Percentiles rank a stretch among this genome's conserved stretches.
Evolutionary conservation across 2,329 filamentous ascomycete genomes (phyloP).

Genomic region (Cercospora citrullina): DNA sequence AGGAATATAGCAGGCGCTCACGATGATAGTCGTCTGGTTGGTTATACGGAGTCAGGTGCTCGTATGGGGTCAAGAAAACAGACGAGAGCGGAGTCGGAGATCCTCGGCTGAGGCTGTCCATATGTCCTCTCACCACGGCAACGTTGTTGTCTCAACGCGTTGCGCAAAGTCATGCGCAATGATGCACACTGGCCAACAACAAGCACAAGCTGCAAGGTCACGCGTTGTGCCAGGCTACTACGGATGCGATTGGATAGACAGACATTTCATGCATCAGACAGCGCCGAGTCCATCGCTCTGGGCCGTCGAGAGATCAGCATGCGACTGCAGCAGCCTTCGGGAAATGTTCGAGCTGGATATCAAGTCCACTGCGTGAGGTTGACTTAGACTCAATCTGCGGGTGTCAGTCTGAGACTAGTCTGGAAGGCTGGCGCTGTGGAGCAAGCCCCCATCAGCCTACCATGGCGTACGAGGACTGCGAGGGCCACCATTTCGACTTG

Average conservation of each 20-base stretch:
- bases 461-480: neutral
- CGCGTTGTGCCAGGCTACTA: neutral
- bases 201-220: neutral
- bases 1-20: neutral
- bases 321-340: too few relatives aligned
- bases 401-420: slow-evolving; percentile 5
- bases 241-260: neutral
- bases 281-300: neutral
- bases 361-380: neutral
- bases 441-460: neutral
- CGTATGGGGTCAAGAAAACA: neutral
- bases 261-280: neutral
- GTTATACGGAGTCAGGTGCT: neutral
- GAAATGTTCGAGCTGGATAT: neutral
- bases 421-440: too few relatives aligned
- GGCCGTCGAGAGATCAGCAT: neutral
- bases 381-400: neutral
- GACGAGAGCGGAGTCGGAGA: neutral
- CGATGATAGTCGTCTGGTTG: neutral
- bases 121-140: neutral
- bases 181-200: neutral
- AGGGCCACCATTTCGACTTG: neutral
- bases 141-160: neutral
- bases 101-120: slow-evolving; percentile 10
- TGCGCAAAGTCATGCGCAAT: neutral